Evolutionary conservation across 129 eudicot genomes (phyloP).

Genomic region (Centrapalus pauciflorus): DNA sequence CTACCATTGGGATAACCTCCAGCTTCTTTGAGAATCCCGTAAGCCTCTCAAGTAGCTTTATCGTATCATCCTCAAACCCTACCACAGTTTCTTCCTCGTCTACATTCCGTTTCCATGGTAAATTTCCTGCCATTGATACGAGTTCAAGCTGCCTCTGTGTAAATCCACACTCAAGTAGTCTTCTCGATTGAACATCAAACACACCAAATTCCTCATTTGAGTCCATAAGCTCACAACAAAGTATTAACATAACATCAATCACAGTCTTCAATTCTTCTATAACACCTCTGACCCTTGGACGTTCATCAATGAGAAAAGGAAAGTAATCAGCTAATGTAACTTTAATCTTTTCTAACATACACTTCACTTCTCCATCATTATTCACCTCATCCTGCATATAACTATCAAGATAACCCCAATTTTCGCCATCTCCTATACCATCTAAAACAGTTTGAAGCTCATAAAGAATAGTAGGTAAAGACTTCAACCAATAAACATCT

Average conservation of each 20-base stretch:
- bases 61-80: conserved; percentile 40
- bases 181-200: conserved; percentile 18
- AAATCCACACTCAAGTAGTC: conserved; percentile 9
- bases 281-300: neutral
- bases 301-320: conserved; percentile 18
- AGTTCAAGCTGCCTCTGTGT: conserved; percentile 22
- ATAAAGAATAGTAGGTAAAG: conserved; percentile 20
- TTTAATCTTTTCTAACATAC: conserved; percentile 9
- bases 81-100: conserved; percentile 24
- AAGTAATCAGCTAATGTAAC: conserved; percentile 11
- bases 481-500: conserved; percentile 21
- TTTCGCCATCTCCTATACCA: neutral
- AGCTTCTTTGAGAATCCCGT: conserved; percentile 13
- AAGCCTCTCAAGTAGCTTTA: conserved; percentile 21
- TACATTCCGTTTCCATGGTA: conserved; percentile 8
- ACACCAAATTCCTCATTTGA: neutral
- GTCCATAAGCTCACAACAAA: conserved; percentile 18
- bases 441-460: conserved; percentile 21
- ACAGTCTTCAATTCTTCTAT: conserved; percentile 16
- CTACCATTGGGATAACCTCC: conserved; percentile 33
- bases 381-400: conserved; percentile 14
- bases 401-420: conserved; percentile 5
- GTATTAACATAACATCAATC: conserved; percentile 17
- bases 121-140: conserved; percentile 14
- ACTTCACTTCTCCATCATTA: conserved; percentile 14